Base-by-base conservation (phyloP, 768 basidiomycete species). In the Leccinum uliginosum region DNA sequence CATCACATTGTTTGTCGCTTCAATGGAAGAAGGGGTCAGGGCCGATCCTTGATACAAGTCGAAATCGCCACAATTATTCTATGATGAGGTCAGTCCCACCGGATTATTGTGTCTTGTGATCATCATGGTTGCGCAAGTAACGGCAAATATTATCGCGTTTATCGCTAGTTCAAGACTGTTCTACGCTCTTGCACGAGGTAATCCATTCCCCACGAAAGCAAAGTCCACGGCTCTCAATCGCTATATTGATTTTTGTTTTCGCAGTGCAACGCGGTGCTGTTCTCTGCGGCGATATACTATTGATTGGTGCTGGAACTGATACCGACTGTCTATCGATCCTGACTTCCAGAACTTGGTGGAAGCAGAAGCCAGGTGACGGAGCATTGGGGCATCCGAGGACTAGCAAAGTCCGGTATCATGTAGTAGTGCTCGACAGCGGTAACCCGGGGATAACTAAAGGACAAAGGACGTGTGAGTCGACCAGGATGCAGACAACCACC, bases 101-200 rank as follows among this genome's bases (percentile, higher is more conserved):
- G n/a, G n/a, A n/a, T n/a, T 82, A 27, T 71, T 83, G 73, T 83
- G 80, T 58, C 72, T 84, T 21, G 70, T 76, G 2, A 74, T 84
- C 26, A 73, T 83, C 51, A 67, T 70, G 32, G 56, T 82, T n/a
- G 78, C 78, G 23, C 81, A 84, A 68, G 74, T 78, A 54, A 80
- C 80, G 71, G 82, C 83, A 11, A 76, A 81, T 3, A 75, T 80
- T 50, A 83, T 82, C 12, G 81, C 81, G 27, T 83, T 80, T 65
- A 83, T 82, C 0, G 81, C 81, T 47, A 80, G 80, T 62, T 83
- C 82, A 23, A 70, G 81, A 23, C 61, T 84, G 51, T 78, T 82
- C 67, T 84, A 82, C 54, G 83, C 83, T 26, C 70, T 83, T 12
- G 80, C 83, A 43, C 67, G 83, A 55, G 83, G 83, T 64, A 70